phyloP scores from a whole-genome alignment of 495 filamentous ascomycete species.

The Daldinia concentrica region DNA sequence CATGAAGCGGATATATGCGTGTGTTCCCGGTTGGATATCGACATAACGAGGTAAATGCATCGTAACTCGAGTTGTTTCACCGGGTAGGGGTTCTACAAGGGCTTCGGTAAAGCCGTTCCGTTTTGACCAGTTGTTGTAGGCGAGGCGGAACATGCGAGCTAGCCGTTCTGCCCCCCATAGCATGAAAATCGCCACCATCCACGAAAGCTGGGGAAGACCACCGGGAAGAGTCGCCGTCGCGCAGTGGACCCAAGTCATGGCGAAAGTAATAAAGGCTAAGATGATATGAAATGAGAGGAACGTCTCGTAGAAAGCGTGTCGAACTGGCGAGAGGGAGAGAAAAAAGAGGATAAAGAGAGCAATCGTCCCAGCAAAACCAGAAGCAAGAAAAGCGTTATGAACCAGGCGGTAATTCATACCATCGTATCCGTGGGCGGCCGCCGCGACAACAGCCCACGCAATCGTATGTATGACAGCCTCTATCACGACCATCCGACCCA shows the following conservation, averaged over 20 bases:
- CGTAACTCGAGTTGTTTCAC: conserved; percentile 84
- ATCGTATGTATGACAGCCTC: conserved; percentile 75
- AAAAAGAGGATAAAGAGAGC: conserved; percentile 68
- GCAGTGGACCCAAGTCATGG: conserved; percentile 76
- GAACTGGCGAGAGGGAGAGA: conserved; percentile 74
- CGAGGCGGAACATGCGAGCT: conserved; percentile 71
- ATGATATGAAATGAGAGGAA: conserved; percentile 87
- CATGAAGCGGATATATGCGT: conserved; percentile 87
- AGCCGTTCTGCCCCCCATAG: conserved; percentile 83
- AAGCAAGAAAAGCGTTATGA: conserved; percentile 65
- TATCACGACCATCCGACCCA: conserved; percentile 79
- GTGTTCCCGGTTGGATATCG: conserved; percentile 82
- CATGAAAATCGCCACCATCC: conserved; percentile 72
- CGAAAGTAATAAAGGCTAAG: conserved; percentile 68
- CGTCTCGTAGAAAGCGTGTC: conserved; percentile 95
- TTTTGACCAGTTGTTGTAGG: conserved; percentile 72
- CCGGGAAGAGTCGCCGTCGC: conserved; percentile 50
- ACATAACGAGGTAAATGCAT: conserved; percentile 80
- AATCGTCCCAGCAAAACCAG: conserved; percentile 60
- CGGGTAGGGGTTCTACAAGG: conserved; percentile 77
- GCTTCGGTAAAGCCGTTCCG: conserved; percentile 72
- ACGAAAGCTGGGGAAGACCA: conserved; percentile 69
- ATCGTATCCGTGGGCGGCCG: conserved; percentile 71
- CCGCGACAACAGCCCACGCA: conserved; percentile 77
- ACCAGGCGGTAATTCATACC: conserved; percentile 60